Percentiles rank a stretch among this genome's conserved stretches.
phyloP scores from a whole-genome alignment of 2,329 filamentous ascomycete species.

The Hyphodiscus sp. region DNA sequence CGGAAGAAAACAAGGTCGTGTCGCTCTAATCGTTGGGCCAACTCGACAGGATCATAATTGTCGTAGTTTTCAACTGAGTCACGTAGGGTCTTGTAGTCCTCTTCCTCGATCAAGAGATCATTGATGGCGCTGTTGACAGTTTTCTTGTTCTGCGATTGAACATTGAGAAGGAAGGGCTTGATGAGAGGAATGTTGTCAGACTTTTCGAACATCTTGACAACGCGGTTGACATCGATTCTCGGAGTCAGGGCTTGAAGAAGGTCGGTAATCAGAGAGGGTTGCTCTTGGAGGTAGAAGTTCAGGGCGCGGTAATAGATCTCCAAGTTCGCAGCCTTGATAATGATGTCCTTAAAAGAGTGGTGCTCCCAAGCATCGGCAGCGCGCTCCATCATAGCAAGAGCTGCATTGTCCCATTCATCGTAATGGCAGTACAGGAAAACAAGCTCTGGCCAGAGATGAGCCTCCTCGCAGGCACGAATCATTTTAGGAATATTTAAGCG shows the following conservation, averaged over 20 bases:
- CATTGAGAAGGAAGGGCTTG: conserved; percentile 96
- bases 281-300: conserved; percentile 96
- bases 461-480: conserved; percentile 88
- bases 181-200: conserved; percentile 97
- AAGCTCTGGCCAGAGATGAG: conserved; percentile 93
- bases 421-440: conserved; percentile 98
- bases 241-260: conserved; percentile 86
- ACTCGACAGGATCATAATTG: conserved; percentile 93
- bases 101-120: conserved; percentile 94
- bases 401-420: conserved; percentile 96
- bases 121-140: conserved; percentile 98
- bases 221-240: conserved; percentile 94
- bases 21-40: conserved; percentile 89
- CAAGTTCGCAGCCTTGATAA: conserved; percentile 95
- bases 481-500: conserved; percentile 97
- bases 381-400: conserved; percentile 95
- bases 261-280: conserved; percentile 92
- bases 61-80: conserved; percentile 99
- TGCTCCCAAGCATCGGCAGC: conserved; percentile 98
- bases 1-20: conserved; percentile 99
- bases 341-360: conserved; percentile 98
- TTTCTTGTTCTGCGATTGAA: conserved; percentile 96
- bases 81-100: conserved; percentile 96
- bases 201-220: conserved; percentile 98
- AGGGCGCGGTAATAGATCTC: conserved; percentile 98